phyloP scores from a whole-genome alignment of 2,329 filamentous ascomycete species.

The Aspergillus vadensis region DNA sequence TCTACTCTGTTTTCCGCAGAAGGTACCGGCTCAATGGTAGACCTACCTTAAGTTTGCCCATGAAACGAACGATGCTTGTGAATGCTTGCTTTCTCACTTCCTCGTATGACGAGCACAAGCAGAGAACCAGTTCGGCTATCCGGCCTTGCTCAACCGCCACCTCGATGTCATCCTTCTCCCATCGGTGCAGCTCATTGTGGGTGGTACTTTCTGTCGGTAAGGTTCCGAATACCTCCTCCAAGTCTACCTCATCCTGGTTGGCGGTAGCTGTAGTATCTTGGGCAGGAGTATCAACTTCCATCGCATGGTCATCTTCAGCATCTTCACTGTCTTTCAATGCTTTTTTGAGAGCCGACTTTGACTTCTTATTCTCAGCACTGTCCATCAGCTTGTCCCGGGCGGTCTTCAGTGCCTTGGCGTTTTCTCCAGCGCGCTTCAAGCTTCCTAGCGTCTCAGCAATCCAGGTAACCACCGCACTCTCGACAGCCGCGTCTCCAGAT shows the following conservation, averaged over 20 bases:
- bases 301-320: constrained; percentile 17
- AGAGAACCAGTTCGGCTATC: constrained; percentile 68
- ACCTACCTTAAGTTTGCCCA: constrained; percentile 51
- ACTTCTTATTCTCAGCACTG: constrained; percentile 43
- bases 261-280: constrained; percentile 13
- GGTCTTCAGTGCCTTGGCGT: constrained; percentile 47
- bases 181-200: constrained; percentile 56
- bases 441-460: constrained; percentile 60
- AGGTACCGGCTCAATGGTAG: constrained; percentile 9
- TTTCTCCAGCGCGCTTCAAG: constrained; percentile 57
- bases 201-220: constrained; percentile 49
- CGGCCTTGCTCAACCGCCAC: constrained; percentile 78
- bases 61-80: constrained; percentile 43
- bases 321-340: constrained; percentile 22
- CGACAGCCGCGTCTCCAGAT: constrained; percentile 48
- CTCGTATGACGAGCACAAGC: constrained; percentile 72
- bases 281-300: constrained; percentile 11
- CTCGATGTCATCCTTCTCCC: constrained; percentile 75
- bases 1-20: not conserved
- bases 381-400: constrained; percentile 49
- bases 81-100: constrained; percentile 77
- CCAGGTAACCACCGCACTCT: constrained; percentile 57
- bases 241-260: constrained; percentile 38
- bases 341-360: constrained; percentile 43
- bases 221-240: constrained; percentile 57